These are phyloP conservation scores for Nigrospora oryzae DNA, from an alignment of 2,329 filamentous ascomycete genomes.

Conservation along the genomic window DNA sequence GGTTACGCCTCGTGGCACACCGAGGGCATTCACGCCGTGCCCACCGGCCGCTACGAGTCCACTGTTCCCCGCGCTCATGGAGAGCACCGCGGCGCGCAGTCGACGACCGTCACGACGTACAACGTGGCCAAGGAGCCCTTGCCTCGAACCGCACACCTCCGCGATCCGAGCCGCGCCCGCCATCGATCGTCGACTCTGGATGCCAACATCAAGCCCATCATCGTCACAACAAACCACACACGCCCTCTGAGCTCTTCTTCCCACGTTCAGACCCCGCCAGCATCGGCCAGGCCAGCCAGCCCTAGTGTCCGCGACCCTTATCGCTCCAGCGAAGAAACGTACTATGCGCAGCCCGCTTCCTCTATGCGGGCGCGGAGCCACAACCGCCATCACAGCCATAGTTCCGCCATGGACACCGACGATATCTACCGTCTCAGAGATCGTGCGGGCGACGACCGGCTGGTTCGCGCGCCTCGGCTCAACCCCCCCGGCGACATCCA, in stretches of 20 bases:
- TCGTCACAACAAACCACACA: conserved; percentile 45
- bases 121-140: conserved; percentile 45
- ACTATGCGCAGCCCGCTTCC: conserved; percentile 50
- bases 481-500: conserved; percentile 32
- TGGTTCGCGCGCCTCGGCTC: conserved; percentile 24
- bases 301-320: conserved; percentile 40
- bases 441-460: conserved; percentile 30
- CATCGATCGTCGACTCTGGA: conserved; percentile 43
- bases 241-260: conserved; percentile 29
- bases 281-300: conserved; percentile 28
- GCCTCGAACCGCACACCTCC: conserved; percentile 35
- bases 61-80: conserved; percentile 23
- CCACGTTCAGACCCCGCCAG: conserved; percentile 24
- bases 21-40: conserved; percentile 46
- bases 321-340: conserved; percentile 42
- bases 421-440: conserved; percentile 42
- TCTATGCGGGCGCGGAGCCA: conserved; percentile 44
- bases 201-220: conserved; percentile 39
- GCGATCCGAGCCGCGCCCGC: conserved; percentile 38
- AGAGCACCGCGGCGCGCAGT: conserved; percentile 23
- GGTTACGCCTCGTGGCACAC: conserved; percentile 30
- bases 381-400: conserved; percentile 32
- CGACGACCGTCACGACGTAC: conserved; percentile 46
- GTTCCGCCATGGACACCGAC: conserved; percentile 40
- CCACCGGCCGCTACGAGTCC: conserved; percentile 27